These are phyloP conservation scores for Goniomonas avonlea DNA, from an alignment of 78 protist species.

Conservation along the genomic window DNA sequence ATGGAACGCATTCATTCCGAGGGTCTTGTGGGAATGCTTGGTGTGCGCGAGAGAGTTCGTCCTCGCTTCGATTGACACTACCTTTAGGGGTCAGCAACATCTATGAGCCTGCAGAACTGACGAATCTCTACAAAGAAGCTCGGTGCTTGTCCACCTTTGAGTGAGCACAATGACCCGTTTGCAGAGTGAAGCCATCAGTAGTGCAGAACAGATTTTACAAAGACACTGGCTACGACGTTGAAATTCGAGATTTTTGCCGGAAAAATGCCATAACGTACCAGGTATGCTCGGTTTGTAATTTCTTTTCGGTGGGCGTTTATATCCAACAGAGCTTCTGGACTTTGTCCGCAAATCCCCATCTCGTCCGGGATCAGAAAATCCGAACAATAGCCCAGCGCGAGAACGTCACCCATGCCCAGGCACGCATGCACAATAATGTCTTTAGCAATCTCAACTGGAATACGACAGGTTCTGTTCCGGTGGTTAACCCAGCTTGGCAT, in stretches of 20 bases:
- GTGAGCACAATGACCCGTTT: too few relatives aligned
- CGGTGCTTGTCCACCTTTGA: too few relatives aligned
- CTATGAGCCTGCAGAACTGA: not conserved
- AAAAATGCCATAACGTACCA: not conserved
- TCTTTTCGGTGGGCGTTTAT: too few relatives aligned
- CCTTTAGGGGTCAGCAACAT: not conserved
- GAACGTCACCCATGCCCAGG: not conserved
- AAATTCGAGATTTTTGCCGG: not conserved
- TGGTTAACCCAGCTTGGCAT: not conserved
- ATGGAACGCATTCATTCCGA: not conserved
- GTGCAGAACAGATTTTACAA: conserved; percentile 4
- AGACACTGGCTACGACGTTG: not conserved
- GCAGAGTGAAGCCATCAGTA: conserved; percentile 1
- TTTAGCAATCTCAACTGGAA: not conserved
- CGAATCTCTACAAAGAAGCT: not conserved
- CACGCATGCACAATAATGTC: not conserved
- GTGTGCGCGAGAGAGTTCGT: not conserved
- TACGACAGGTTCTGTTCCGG: not conserved
- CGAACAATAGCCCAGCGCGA: not conserved
- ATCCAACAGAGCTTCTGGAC: too few relatives aligned
- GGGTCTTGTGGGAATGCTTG: not conserved
- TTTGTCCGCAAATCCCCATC: not conserved
- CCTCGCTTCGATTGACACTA: not conserved
- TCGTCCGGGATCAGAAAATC: too few relatives aligned
- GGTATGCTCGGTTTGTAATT: too few relatives aligned